These are phyloP conservation scores for Sonneratia alba DNA, from an alignment of 345 rosid genomes.

Conservation along the genomic window DNA sequence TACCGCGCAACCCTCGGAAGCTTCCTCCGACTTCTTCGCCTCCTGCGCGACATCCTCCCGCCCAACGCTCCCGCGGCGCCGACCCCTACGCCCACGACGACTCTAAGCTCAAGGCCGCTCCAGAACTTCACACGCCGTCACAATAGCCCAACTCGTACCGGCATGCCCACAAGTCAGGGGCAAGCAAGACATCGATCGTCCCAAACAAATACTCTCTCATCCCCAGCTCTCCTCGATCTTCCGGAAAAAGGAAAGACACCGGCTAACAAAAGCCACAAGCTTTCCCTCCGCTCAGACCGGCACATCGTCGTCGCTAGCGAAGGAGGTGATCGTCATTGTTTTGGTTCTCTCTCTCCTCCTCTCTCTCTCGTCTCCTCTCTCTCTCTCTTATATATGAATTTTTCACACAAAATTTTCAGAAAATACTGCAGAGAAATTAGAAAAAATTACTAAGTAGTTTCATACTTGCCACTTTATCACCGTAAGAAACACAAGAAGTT, in stretches of 20 bases:
- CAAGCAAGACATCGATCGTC: slow-evolving; percentile 18
- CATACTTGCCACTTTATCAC: too few species aligned
- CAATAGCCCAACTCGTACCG: neutral
- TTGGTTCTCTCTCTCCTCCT: neutral
- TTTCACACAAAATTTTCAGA: too few species aligned
- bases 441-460: too few species aligned
- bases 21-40: slow-evolving; percentile 52
- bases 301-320: too few species aligned
- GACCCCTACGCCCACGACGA: too few species aligned
- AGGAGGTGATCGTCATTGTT: slow-evolving; percentile 30
- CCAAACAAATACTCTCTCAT: slow-evolving; percentile 47
- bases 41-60: slow-evolving; percentile 63
- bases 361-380: neutral
- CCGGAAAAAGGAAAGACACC: slow-evolving; percentile 73
- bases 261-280: slow-evolving; percentile 13
- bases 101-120: slow-evolving; percentile 30
- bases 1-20: slow-evolving; percentile 36
- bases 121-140: slow-evolving; percentile 5
- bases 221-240: slow-evolving; percentile 81
- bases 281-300: too few species aligned
- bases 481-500: too few species aligned
- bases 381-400: too few species aligned
- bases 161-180: slow-evolving; percentile 14
- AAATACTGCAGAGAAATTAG: too few species aligned
- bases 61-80: slow-evolving; percentile 71